Evolutionary conservation across 2,329 filamentous ascomycete species (phyloP).

Genomic region (Malbranchea zuffiana): DNA sequence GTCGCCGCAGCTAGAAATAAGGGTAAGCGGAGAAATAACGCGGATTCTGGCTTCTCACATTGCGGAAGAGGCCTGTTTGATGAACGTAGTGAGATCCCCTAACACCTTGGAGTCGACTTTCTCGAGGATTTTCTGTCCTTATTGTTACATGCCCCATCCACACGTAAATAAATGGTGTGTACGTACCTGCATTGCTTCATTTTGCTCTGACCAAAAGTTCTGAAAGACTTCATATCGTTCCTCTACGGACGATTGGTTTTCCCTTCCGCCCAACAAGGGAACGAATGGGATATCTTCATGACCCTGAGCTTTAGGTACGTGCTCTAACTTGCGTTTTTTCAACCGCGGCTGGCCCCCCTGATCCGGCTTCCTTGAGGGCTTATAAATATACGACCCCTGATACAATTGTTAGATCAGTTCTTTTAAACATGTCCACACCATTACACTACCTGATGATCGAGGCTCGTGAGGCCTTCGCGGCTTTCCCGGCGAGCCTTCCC

Average conservation of each 20-base stretch:
- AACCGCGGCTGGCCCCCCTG: conserved; percentile 35
- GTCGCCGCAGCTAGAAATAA: conserved; percentile 24
- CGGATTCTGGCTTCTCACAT: conserved; percentile 22
- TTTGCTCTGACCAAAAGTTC: conserved; percentile 30
- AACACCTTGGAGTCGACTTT: conserved; percentile 33
- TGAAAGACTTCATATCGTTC: conserved; percentile 30
- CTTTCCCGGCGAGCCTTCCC: no score
- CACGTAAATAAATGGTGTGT: conserved; percentile 2
- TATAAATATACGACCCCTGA: conserved; percentile 54
- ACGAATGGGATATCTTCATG: conserved; percentile 24
- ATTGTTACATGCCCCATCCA: neutral
- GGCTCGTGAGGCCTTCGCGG: neutral
- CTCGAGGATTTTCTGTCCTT: conserved; percentile 22
- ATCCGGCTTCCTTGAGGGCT: conserved; percentile 37
- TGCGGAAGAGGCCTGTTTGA: conserved; percentile 25
- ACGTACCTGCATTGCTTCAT: conserved; percentile 31
- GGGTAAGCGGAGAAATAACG: conserved; percentile 11
- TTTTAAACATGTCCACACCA: neutral
- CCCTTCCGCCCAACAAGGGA: conserved; percentile 31
- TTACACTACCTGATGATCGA: conserved; percentile 23
- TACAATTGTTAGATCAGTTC: conserved; percentile 5
- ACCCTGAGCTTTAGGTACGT: conserved; percentile 24
- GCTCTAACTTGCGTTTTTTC: conserved; percentile 46
- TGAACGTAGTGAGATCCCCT: conserved; percentile 28
- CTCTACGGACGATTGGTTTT: conserved; percentile 23